These are phyloP conservation scores for Pythium dissimile DNA, from an alignment of 352 stramenopile genomes.

Conservation along the genomic window DNA sequence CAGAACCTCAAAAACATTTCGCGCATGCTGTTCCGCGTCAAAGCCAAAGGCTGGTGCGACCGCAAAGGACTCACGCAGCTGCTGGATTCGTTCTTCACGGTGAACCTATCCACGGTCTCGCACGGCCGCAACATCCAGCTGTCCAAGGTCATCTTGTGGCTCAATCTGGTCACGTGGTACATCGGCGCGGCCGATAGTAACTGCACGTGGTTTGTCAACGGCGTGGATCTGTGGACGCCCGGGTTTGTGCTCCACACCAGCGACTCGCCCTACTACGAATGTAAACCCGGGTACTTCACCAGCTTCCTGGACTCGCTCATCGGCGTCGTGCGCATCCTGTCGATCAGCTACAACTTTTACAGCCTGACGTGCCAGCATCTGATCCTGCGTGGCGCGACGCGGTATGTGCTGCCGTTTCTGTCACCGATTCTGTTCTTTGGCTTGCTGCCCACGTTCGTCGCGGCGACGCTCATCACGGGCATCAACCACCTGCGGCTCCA, in stretches of 20 bases:
- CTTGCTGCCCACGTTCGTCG: conserved; percentile 7
- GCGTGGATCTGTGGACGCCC: conserved; percentile 6
- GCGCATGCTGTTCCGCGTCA: conserved; percentile 4
- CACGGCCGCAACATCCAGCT: conserved; percentile 14
- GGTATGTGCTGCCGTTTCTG: conserved; percentile 1
- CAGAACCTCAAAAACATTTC: conserved; percentile 1
- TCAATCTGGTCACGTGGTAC: conserved; percentile 15
- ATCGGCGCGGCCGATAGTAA: conserved; percentile 10
- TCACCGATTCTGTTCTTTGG: conserved; percentile 3
- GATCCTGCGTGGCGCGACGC: conserved; percentile 2
- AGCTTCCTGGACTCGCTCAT: background rate
- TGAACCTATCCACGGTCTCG: conserved; percentile 9
- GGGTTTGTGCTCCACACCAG: background rate
- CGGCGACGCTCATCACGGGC: conserved; percentile 1
- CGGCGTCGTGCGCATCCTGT: conserved; percentile 6
- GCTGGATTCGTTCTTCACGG: background rate
- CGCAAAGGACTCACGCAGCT: conserved; percentile 4
- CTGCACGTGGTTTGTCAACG: conserved; percentile 14
- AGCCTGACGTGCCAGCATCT: conserved; percentile 6
- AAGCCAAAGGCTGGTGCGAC: background rate
- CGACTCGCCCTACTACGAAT: conserved; percentile 16
- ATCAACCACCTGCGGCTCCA: conserved; percentile 5
- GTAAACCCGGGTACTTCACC: conserved; percentile 1
- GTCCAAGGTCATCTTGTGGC: conserved; percentile 4
- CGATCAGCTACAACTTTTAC: conserved; percentile 15